Base-by-base conservation (phyloP, 228 moss, liverwort and hornwort species). In the Sphagnum fallax region DNA sequence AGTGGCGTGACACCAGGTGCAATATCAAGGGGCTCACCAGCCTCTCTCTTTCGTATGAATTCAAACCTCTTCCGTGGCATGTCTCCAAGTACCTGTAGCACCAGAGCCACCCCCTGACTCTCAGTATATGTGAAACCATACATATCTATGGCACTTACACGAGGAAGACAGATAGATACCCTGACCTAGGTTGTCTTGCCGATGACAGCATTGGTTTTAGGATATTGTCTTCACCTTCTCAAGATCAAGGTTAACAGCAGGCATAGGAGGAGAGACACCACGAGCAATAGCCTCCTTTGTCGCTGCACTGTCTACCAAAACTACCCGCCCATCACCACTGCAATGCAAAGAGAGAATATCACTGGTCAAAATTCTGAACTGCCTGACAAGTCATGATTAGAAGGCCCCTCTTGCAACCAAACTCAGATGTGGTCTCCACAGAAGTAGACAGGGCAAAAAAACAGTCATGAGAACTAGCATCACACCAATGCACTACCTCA, bases 221-320 rank as follows among this genome's bases (percentile, higher is more conserved):
- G 55, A 55, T 55, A 12, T 8, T 55, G 52, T 52, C 32, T 14
- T 73, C 70, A 91, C 97, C 76, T 98, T 98, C 67, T 94, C 98
- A 73, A 98, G 89, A 71, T 98, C 94, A 75, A 98, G 85, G 69
- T 98, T 92, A 61, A 94, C 98, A 53, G 98, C 94, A 76, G 94
- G 87, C 72, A 87, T 81, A 47, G 98, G 92, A 66, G 84, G 78
- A 49, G 92, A 89, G 50, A 94, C 89, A 72, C 94, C 92, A 63
- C 61, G 71, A 67, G 67, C 70, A 57, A 67, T 79, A 64, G 92
- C 90, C 77, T 94, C 84, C 76, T 79, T 76, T 73, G 81, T 90
- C 57, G 88, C 82, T 58, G 76, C 78, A 75, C 91, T 84, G 67
- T 98, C 98, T 52, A 89, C 80, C 52, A 98, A 79, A 49, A 92